A percentile compares a stretch with the other conserved stretches of the same genome.
These are phyloP conservation scores for Durusdinium trenchii DNA, from an alignment of 73 alveolate genomes.

Conservation along the genomic window DNA sequence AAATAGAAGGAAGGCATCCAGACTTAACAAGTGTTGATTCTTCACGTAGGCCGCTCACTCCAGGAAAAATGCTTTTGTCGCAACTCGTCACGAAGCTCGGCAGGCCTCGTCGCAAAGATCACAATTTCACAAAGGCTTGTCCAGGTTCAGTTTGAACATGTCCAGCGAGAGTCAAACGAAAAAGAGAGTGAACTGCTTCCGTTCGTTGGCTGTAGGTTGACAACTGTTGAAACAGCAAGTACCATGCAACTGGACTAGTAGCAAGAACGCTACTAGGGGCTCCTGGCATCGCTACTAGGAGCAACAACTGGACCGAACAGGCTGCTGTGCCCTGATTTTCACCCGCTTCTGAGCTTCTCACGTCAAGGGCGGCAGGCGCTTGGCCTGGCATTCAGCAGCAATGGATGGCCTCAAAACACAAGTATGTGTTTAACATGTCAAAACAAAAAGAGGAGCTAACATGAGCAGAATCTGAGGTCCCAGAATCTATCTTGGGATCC, in stretches of 20 bases:
- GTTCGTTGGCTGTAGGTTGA: too few species aligned
- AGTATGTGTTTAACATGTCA: too few species aligned
- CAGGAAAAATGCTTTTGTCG: constrained; percentile 62
- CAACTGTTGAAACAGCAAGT: too few species aligned
- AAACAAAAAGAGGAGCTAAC: too few species aligned
- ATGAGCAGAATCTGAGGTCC: too few species aligned
- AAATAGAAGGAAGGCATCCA: not conserved
- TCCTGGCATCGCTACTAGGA: not conserved
- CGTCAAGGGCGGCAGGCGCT: constrained; percentile 77
- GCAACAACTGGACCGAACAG: not conserved
- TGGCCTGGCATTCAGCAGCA: constrained; percentile 30
- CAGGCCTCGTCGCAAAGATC: constrained; percentile 45
- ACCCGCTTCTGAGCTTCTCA: not conserved
- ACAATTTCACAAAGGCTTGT: too few species aligned
- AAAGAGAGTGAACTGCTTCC: too few species aligned
- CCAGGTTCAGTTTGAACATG: not conserved
- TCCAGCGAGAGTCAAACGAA: not conserved
- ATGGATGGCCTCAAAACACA: constrained; percentile 33
- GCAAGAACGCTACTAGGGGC: not conserved
- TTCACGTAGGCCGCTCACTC: not conserved
- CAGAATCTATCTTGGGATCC: too few species aligned
- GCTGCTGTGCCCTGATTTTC: not conserved
- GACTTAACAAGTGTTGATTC: not conserved
- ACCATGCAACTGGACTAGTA: too few species aligned
- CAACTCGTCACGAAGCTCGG: constrained; percentile 44